Conservation (phyloP, 495 filamentous ascomycete species). For the Ascodesmis nigricans region DNA sequence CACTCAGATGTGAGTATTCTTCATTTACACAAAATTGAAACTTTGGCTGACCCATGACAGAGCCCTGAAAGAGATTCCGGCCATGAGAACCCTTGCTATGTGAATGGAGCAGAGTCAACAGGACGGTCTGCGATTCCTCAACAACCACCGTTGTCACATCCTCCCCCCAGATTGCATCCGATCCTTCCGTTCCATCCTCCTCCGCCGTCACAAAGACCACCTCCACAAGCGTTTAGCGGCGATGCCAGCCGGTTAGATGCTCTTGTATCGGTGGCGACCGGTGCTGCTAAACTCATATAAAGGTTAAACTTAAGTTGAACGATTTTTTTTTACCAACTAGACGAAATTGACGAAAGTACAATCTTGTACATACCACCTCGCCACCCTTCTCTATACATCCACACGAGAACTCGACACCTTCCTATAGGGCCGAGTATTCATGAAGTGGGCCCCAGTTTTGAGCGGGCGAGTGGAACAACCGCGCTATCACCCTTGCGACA, state of each 20-base stretch:
- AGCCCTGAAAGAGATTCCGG: conserved; percentile 12
- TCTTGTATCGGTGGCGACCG: conserved; percentile 13
- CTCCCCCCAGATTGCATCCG: conserved; percentile 10
- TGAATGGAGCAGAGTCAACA: conserved; percentile 3
- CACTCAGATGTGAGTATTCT: conserved; percentile 3
- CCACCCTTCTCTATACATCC: no score
- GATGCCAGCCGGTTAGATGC: conserved; percentile 7
- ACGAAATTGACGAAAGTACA: conserved; percentile 2
- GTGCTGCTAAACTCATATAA: conserved; percentile 11
- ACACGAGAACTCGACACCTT: no score
- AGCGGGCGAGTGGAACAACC: no score
- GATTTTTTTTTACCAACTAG: background rate
- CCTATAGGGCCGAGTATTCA: no score
- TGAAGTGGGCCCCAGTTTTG: no score
- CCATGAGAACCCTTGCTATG: background rate
- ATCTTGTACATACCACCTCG: conserved; percentile 4
- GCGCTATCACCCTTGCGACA: no score
- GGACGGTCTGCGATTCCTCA: no score
- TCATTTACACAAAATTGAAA: background rate
- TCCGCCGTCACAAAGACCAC: conserved; percentile 1
- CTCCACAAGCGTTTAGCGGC: conserved; percentile 2
- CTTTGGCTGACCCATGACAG: conserved; percentile 5
- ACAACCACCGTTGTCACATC: conserved; percentile 9
- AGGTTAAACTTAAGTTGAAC: conserved; percentile 1
- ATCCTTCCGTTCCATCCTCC: conserved; percentile 8